These are phyloP conservation scores for Pelargonium nanum DNA, from an alignment of 345 rosid genomes.

Conservation along the genomic window DNA sequence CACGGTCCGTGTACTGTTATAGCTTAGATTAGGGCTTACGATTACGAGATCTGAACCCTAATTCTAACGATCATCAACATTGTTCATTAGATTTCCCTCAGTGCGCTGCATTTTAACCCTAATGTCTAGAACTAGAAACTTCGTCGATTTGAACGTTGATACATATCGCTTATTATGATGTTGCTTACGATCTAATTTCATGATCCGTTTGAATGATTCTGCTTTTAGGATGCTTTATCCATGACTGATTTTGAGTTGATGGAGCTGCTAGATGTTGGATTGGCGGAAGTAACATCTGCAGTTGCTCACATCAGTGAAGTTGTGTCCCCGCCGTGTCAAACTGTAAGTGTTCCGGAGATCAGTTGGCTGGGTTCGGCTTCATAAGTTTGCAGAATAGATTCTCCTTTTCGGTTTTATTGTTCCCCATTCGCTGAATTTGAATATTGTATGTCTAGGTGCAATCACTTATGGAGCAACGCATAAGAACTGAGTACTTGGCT, in stretches of 20 bases:
- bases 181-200: background rate
- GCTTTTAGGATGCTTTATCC: conserved; percentile 51
- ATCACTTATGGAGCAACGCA: conserved; percentile 40
- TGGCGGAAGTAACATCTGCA: conserved; percentile 44
- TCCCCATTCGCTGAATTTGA: background rate
- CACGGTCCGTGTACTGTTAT: background rate
- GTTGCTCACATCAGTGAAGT: conserved; percentile 44
- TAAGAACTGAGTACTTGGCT: conserved; percentile 30
- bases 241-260: conserved; percentile 65
- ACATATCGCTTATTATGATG: background rate
- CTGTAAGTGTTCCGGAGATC: conserved; percentile 22
- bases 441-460: conserved; percentile 29
- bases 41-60: background rate
- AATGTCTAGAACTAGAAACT: background rate
- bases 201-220: background rate
- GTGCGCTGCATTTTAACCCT: background rate
- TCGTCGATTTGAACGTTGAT: background rate
- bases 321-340: conserved; percentile 52
- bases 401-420: background rate
- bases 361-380: background rate
- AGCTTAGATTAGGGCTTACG: background rate
- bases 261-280: conserved; percentile 55
- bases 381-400: background rate
- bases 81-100: background rate
- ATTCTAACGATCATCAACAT: no score